phyloP scores from a whole-genome alignment of 495 filamentous ascomycete species.

The Chaetomium fimeti region DNA sequence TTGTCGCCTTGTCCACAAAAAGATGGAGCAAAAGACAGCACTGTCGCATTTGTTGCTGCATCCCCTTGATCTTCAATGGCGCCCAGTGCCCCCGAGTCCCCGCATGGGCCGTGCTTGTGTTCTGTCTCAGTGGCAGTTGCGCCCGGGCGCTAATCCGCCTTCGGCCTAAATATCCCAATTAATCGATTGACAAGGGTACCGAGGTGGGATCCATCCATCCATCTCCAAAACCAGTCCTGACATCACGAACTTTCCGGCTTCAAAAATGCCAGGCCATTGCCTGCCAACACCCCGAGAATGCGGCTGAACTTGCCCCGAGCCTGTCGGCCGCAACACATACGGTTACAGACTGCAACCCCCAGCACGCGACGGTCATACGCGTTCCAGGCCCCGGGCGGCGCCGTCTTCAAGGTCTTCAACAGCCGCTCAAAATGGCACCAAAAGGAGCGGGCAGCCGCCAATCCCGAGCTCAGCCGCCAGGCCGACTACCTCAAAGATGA shows the following conservation, averaged over 20 bases:
- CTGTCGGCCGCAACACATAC: constrained; percentile 26
- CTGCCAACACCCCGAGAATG: constrained; percentile 33
- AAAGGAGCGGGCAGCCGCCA: constrained; percentile 74
- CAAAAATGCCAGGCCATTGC: constrained; percentile 22
- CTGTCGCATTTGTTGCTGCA: constrained; percentile 10
- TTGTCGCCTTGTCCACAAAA: constrained; percentile 9
- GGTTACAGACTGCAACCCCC: neutral
- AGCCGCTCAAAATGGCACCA: constrained; percentile 81
- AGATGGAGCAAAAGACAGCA: constrained; percentile 2
- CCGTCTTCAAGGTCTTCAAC: constrained; percentile 88
- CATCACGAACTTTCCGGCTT: constrained; percentile 5
- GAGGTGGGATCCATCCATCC: no score
- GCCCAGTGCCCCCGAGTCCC: constrained; percentile 1
- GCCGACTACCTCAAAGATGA: constrained; percentile 93
- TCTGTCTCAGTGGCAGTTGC: no score
- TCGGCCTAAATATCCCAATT: neutral
- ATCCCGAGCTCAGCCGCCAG: constrained; percentile 68
- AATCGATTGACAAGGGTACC: no score
- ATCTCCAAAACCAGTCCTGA: neutral
- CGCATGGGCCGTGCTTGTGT: constrained; percentile 1
- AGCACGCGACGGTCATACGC: constrained; percentile 60
- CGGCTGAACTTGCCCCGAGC: constrained; percentile 30
- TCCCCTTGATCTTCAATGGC: constrained; percentile 1
- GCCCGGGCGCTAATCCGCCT: no score
- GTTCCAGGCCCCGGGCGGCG: constrained; percentile 68